Base-by-base conservation (phyloP, 73 alveolate species). In the Urostyla sp. region DNA sequence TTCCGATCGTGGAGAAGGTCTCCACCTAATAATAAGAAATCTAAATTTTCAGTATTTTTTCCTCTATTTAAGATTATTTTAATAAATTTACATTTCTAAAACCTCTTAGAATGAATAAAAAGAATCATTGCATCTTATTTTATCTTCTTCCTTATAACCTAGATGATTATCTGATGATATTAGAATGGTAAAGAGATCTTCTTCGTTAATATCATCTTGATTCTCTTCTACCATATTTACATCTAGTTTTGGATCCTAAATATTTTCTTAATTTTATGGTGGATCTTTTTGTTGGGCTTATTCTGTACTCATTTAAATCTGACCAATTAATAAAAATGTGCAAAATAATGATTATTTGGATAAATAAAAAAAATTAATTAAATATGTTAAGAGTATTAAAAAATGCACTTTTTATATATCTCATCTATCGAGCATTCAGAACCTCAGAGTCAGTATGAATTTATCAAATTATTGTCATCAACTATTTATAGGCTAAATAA, bases 161-260 rank as follows among this genome's bases (percentile, higher is more conserved):
- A 95, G 92, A 85, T 96, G 99, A 52, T 92, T 95, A 85, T 96
- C 99, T 13, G 99, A 84, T 44, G 99, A 97, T 32, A 96, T 95
- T 85, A 95, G 67, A 16, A 96, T 87, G 67, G 87, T 94, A 75
- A 94, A 95, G 24, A 82, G 26, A 53, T 76, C 87, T 0, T 37
- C 55, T 40, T 43, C 78, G 7, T 35, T 27, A 1, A 49, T 49
- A n/a, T 15, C n/a, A 18, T 66, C 63, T 66, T 40, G 20, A 11
- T 40, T 16, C 52, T 16, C 52, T 40, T 49, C 83, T 18, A 43
- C 79, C 45, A n/a, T n/a, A n/a, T n/a, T 8, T 32, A 31, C 11
- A 60, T 26, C 23, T 8, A 4, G 6, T 5, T 34, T 16, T 26
- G 30, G n/a, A 26, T 26, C 78, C 28, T 6, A 10, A 34, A 11